Conservation (phyloP, 352 stramenopile species). For the Thalassiosira hispida region DNA sequence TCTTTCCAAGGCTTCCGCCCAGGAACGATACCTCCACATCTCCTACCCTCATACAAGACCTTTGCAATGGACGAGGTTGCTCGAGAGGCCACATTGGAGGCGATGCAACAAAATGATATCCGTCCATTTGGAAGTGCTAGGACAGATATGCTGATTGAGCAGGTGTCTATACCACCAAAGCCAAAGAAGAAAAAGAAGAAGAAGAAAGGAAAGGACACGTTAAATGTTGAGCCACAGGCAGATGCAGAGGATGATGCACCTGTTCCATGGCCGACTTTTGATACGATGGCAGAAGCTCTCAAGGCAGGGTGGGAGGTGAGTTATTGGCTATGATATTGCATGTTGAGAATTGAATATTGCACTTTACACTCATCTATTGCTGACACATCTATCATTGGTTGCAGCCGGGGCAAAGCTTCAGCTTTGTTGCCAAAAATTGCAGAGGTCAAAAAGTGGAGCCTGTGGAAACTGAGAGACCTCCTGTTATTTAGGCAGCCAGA, state of each 20-base stretch:
- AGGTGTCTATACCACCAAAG: constrained; percentile 68
- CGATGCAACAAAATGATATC: constrained; percentile 83
- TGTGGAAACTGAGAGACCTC: constrained; percentile 18
- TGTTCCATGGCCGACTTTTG: constrained; percentile 65
- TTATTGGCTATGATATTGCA: not conserved
- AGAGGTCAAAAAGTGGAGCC: constrained; percentile 76
- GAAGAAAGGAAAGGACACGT: constrained; percentile 55
- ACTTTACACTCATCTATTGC: not conserved
- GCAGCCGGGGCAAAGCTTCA: constrained; percentile 79
- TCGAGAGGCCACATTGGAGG: constrained; percentile 77
- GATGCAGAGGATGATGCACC: constrained; percentile 39
- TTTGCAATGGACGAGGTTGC: constrained; percentile 84
- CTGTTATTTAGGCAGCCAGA: constrained; percentile 21
- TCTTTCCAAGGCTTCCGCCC: constrained; percentile 81
- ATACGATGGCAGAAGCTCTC: constrained; percentile 77
- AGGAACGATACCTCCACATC: constrained; percentile 80
- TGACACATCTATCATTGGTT: not conserved
- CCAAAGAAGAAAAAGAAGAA: constrained; percentile 63
- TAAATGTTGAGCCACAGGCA: constrained; percentile 14
- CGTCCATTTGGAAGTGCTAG: constrained; percentile 74
- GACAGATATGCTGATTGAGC: constrained; percentile 62
- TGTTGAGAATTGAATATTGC: not conserved
- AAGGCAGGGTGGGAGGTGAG: constrained; percentile 77
- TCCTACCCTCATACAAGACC: constrained; percentile 73
- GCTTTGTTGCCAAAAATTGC: constrained; percentile 75